Percentiles rank a stretch among this genome's conserved stretches.
Conservation (phyloP, 2,329 filamentous ascomycete genomes). For the Penicillium sp. region DNA sequence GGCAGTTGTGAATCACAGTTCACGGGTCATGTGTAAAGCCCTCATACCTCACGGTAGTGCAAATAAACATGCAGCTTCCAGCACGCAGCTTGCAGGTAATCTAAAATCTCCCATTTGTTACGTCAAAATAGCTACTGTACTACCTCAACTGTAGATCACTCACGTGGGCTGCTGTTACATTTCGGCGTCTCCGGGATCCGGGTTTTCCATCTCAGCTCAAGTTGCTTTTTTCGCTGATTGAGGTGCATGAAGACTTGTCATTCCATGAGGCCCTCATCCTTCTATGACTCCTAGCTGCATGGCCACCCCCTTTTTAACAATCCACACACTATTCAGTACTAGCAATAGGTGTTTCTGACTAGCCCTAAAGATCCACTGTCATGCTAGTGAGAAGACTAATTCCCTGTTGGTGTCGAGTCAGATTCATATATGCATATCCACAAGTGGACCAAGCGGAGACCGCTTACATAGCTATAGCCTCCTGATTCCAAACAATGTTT, state of each 20-base stretch:
- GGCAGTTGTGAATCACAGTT: no score
- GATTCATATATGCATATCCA: neutral
- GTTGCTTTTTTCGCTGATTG: neutral
- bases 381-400: neutral
- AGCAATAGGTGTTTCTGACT: neutral
- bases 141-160: neutral
- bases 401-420: neutral
- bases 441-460: conserved; percentile 1
- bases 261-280: neutral
- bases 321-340: neutral
- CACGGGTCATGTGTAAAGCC: no score
- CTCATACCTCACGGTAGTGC: neutral
- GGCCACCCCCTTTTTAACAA: neutral
- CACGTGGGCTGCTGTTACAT: neutral
- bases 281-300: neutral
- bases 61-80: neutral
- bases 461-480: neutral
- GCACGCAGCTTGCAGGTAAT: neutral
- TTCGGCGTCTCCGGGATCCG: neutral
- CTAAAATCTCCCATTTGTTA: neutral
- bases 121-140: neutral
- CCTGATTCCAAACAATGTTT: neutral
- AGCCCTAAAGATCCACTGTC: neutral
- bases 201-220: neutral
- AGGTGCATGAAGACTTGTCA: neutral